phyloP scores from a whole-genome alignment of 2,329 filamentous ascomycete genomes.

The Fonsecaea erecta region DNA sequence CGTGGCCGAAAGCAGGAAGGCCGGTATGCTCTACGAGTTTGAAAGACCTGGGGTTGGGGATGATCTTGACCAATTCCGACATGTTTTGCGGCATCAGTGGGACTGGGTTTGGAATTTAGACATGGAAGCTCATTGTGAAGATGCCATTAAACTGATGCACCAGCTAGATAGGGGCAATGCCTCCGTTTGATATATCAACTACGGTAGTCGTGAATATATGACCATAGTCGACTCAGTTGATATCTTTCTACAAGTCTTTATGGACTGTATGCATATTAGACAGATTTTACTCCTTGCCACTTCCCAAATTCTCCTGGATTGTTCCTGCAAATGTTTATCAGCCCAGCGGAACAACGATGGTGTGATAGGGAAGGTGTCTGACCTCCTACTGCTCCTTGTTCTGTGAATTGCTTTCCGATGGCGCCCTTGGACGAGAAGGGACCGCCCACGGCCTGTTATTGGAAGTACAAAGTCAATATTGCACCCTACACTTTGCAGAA shows the following conservation, averaged over 20 bases:
- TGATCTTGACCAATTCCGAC: not conserved
- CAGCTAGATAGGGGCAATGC: not conserved
- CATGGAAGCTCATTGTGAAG: constrained; percentile 10
- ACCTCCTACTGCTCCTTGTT: constrained; percentile 45
- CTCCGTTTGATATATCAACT: not conserved
- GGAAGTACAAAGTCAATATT: constrained; percentile 16
- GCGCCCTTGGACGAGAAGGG: constrained; percentile 44
- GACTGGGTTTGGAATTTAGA: constrained; percentile 18
- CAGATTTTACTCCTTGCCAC: constrained; percentile 1
- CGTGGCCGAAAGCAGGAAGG: constrained; percentile 3
- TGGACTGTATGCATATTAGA: not conserved
- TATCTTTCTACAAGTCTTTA: not conserved
- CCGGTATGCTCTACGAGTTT: constrained; percentile 11
- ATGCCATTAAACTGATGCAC: constrained; percentile 13
- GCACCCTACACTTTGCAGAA: not conserved
- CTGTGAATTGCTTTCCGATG: constrained; percentile 48
- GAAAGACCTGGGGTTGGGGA: constrained; percentile 7
- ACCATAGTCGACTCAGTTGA: not conserved
- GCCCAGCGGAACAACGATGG: not conserved
- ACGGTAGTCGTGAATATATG: not conserved
- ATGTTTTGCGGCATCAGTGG: not conserved
- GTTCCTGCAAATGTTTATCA: not conserved
- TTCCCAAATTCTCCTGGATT: constrained; percentile 9
- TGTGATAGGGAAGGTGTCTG: constrained; percentile 22
- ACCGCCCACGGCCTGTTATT: constrained; percentile 44